Conservation (phyloP, 164 flowering plant species). For the Warburgia ugandensis region DNA sequence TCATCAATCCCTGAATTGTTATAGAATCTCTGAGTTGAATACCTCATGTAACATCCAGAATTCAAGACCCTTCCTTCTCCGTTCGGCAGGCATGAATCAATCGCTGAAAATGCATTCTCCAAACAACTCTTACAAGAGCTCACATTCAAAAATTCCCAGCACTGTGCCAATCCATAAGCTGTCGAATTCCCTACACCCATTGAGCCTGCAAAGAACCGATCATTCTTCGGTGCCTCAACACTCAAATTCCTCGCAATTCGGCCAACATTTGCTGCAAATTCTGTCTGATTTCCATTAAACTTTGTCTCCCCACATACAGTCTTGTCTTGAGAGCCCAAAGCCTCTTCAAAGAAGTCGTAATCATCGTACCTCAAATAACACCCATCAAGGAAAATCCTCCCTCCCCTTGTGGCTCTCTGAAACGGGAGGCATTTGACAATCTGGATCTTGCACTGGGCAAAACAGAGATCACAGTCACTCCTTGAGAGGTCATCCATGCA, state of each 20-base stretch:
- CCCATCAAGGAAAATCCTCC: constrained; percentile 56
- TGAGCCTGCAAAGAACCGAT: constrained; percentile 45
- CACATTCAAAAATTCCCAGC: constrained; percentile 47
- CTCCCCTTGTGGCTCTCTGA: constrained; percentile 41
- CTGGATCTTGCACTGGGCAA: constrained; percentile 51
- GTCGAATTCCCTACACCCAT: constrained; percentile 26
- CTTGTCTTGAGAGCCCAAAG: constrained; percentile 20
- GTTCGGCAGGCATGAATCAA: constrained; percentile 34
- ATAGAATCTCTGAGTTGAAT: constrained; percentile 48
- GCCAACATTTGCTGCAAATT: constrained; percentile 19
- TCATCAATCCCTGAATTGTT: constrained; percentile 22
- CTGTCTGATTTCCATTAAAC: constrained; percentile 20
- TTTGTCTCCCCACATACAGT: constrained; percentile 32
- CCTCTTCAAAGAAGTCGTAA: constrained; percentile 44
- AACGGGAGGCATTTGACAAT: constrained; percentile 58
- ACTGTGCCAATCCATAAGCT: constrained; percentile 74
- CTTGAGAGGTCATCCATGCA: constrained; percentile 58
- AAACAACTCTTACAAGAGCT: constrained; percentile 44
- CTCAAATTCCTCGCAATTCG: constrained; percentile 47
- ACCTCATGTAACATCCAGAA: constrained; percentile 71
- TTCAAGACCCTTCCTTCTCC: constrained; percentile 61
- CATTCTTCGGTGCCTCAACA: constrained; percentile 31
- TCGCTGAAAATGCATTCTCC: constrained; percentile 27
- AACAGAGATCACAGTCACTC: constrained; percentile 56
- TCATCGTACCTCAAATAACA: constrained; percentile 73